Conservation (phyloP, 805 yeast species). For the Tetrapisispora pingtungensis region DNA sequence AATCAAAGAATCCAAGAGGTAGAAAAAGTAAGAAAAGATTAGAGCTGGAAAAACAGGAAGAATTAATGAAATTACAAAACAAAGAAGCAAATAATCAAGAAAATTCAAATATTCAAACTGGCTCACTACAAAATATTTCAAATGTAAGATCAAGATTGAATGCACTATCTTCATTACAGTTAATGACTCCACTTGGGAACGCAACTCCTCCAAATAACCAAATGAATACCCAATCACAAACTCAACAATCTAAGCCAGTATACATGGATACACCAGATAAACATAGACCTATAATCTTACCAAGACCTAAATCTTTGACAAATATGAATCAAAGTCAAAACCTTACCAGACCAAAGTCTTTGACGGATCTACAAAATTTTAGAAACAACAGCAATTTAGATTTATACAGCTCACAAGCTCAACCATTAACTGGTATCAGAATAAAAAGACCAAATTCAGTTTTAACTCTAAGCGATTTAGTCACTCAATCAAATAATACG, state of each 20-base stretch:
- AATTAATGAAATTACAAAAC: slow-evolving; percentile 1
- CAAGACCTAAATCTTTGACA: slow-evolving; percentile 21
- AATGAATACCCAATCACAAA: slow-evolving; percentile 6
- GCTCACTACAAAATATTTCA: slow-evolving; percentile 5
- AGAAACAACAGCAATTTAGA: not conserved
- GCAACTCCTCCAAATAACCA: not conserved
- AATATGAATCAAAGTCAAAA: slow-evolving; percentile 7
- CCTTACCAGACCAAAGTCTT: not conserved
- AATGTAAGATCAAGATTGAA: slow-evolving; percentile 21
- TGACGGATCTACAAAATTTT: not conserved
- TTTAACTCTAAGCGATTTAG: slow-evolving; percentile 13
- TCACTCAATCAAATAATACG: slow-evolving; percentile 2
- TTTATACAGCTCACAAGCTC: not conserved
- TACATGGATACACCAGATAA: slow-evolving; percentile 17
- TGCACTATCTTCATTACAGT: slow-evolving; percentile 43
- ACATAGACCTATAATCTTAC: slow-evolving; percentile 6
- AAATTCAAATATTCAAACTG: not conserved
- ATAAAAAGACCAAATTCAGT: slow-evolving; percentile 20
- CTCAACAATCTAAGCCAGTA: slow-evolving; percentile 7
- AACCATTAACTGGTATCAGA: slow-evolving; percentile 1
- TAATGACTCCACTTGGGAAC: slow-evolving; percentile 48
- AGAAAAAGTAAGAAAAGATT: not conserved
- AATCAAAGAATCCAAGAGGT: slow-evolving; percentile 1
- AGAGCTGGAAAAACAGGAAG: not conserved
- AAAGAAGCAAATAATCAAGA: not conserved